Percentiles rank a stretch among this genome's conserved stretches.
phyloP scores from a whole-genome alignment of 495 filamentous ascomycete genomes.

The Penicillium cinerascens region DNA sequence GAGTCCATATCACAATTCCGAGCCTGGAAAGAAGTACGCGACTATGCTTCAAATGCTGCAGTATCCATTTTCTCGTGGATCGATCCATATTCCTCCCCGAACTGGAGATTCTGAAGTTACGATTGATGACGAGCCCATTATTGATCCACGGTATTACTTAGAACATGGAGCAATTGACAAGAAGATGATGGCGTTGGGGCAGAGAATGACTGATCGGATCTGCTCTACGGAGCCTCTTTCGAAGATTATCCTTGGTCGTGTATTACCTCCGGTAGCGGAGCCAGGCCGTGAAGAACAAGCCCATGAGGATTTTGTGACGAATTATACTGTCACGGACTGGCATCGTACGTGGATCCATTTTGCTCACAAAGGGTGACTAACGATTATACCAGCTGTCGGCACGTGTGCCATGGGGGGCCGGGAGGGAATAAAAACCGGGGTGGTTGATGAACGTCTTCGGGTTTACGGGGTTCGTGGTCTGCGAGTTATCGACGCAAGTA shows the following conservation, averaged over 20 bases:
- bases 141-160: conserved; percentile 45
- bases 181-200: conserved; percentile 35
- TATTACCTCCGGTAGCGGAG: conserved; percentile 30
- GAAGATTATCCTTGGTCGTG: conserved; percentile 35
- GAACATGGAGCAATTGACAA: conserved; percentile 39
- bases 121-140: conserved; percentile 31
- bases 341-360: conserved; percentile 19
- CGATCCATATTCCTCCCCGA: conserved; percentile 38
- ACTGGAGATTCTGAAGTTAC: conserved; percentile 3
- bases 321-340: conserved; percentile 42
- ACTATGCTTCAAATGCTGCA: conserved; percentile 54
- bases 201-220: conserved; percentile 43
- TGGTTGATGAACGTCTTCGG: conserved; percentile 45
- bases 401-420: conserved; percentile 52
- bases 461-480: conserved; percentile 48
- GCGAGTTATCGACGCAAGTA: conserved; percentile 53
- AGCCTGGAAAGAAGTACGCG: conserved; percentile 46
- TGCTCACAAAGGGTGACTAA: neutral
- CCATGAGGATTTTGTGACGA: conserved; percentile 34
- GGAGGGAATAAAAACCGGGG: conserved; percentile 29
- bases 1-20: conserved; percentile 36
- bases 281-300: conserved; percentile 16
- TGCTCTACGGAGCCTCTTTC: conserved; percentile 37
- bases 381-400: conserved; percentile 30
- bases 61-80: conserved; percentile 49